Base-by-base conservation (phyloP, 2,329 filamentous ascomycete genomes). In the Helotiales sp. region DNA sequence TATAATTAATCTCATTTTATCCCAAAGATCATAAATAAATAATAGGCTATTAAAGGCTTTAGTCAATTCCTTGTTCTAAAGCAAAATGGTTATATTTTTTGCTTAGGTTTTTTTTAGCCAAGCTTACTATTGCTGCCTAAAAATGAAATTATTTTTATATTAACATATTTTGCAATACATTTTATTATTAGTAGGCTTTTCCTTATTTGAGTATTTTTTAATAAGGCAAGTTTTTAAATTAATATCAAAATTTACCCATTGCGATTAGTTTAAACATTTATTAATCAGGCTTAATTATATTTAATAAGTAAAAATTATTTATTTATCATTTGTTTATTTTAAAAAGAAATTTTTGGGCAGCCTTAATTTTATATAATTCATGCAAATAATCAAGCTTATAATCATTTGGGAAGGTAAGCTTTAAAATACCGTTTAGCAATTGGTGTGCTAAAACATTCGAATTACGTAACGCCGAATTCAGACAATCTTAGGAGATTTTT, bases 321-420 rank as follows among this genome's bases (percentile, higher is more conserved):
- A 45, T 65, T 62, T 45, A 70, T 65, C 59, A 70, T 43, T 57
- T 68, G 24, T 70, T 55, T 20, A 37, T 54, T n/a, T 47, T 52
- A 26, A 40, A 24, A 37, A 70, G 66, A 57, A 68, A 63, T 66
- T 70, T 63, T 61, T 55, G 66, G 28, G 66, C 68, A 20, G 63
- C 68, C 26, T 66, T 34, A 64, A 70, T 66, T 37, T 59, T 40
- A 63, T 70, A 63, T 61, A 43, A 63, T 54, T 63, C 60, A 54
- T 70, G 68, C 37, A 63, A 52, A 30, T 52, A 52, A 15, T 28
- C 45, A 52, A 52, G 49, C 49, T 52, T 52, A 11, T 52, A 52
- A 17, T 52, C 49, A 24, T 30, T 11, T 5, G 24, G 24, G 24
- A 52, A 52, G 24, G 49, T 52, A 24, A 52, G 49, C 49, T 52